Percentiles rank a stretch among this genome's conserved stretches.
Evolutionary conservation across 2,329 filamentous ascomycete species (phyloP).

Genomic region (Fusarium fujikuroi): DNA sequence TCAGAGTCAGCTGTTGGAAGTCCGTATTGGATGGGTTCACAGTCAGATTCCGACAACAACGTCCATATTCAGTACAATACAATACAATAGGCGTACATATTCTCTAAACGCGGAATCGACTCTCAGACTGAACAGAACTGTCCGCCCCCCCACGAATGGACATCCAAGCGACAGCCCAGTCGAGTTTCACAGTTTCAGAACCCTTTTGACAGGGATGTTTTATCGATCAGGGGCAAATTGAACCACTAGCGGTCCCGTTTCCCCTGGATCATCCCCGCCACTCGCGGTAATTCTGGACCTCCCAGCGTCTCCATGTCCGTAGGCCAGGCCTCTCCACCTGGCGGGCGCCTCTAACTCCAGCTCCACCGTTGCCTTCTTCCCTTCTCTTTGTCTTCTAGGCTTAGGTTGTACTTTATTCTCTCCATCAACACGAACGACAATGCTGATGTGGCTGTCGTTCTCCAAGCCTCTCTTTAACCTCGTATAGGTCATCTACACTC

Average conservation of each 20-base stretch:
- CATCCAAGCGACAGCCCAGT: conserved; percentile 10
- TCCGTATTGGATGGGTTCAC: background rate
- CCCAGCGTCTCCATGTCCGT: background rate
- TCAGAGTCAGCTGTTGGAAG: background rate
- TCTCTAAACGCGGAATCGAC: background rate
- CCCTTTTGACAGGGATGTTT: conserved; percentile 8
- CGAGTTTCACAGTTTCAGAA: conserved; percentile 42
- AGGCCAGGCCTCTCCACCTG: background rate
- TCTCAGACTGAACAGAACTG: background rate
- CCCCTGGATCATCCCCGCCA: conserved; percentile 32
- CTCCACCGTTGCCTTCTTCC: conserved; percentile 1
- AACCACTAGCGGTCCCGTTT: conserved; percentile 33
- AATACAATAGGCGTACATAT: background rate
- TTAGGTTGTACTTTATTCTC: conserved; percentile 6
- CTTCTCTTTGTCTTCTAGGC: conserved; percentile 16
- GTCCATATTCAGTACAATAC: background rate
- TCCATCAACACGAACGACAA: background rate
- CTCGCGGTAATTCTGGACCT: conserved; percentile 22
- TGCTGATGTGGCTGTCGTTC: conserved; percentile 25
- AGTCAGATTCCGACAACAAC: background rate
- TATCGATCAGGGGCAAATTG: conserved; percentile 34
- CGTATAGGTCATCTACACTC: conserved; percentile 14
- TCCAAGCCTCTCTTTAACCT: conserved; percentile 21
- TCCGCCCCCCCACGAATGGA: background rate
- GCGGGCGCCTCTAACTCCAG: background rate